phyloP scores from a whole-genome alignment of 805 yeast species.

The Schizosaccharomyces octosporus region DNA sequence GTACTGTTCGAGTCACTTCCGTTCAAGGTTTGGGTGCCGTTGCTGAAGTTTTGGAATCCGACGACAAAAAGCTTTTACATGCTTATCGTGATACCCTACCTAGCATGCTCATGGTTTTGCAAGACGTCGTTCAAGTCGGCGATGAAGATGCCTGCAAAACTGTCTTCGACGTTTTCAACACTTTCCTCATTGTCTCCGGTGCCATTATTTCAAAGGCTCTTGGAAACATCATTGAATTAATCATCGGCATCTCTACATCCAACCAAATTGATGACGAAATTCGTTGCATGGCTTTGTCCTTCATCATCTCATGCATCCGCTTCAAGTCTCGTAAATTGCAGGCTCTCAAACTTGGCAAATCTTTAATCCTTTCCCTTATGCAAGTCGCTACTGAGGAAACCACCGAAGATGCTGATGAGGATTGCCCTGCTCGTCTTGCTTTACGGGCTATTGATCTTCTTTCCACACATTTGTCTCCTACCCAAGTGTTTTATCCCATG shows the following conservation, averaged over 20 bases:
- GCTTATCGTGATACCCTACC: slow-evolving; percentile 49
- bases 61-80: slow-evolving; percentile 22
- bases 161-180: slow-evolving; percentile 66
- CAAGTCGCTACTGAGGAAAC: slow-evolving; percentile 61
- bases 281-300: slow-evolving; percentile 63
- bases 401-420: slow-evolving; percentile 76
- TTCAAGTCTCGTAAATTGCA: slow-evolving; percentile 61
- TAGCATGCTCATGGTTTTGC: slow-evolving; percentile 54
- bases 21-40: slow-evolving; percentile 49
- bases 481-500: slow-evolving; percentile 67
- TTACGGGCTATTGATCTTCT: slow-evolving; percentile 56
- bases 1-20: slow-evolving; percentile 58
- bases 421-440: slow-evolving; percentile 51
- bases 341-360: slow-evolving; percentile 63
- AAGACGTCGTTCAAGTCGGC: slow-evolving; percentile 41
- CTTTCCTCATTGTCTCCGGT: slow-evolving; percentile 50
- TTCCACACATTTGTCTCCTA: slow-evolving; percentile 69
- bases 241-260: slow-evolving; percentile 41
- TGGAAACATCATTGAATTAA: slow-evolving; percentile 39
- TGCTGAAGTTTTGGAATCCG: slow-evolving; percentile 25
- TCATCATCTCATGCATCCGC: slow-evolving; percentile 52
- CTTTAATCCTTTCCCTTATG: slow-evolving; percentile 46
- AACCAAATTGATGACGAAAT: slow-evolving; percentile 46
- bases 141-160: slow-evolving; percentile 51
- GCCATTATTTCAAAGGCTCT: slow-evolving; percentile 56